Conservation (phyloP, 768 basidiomycete species). For the Holtermannia corniformis region DNA sequence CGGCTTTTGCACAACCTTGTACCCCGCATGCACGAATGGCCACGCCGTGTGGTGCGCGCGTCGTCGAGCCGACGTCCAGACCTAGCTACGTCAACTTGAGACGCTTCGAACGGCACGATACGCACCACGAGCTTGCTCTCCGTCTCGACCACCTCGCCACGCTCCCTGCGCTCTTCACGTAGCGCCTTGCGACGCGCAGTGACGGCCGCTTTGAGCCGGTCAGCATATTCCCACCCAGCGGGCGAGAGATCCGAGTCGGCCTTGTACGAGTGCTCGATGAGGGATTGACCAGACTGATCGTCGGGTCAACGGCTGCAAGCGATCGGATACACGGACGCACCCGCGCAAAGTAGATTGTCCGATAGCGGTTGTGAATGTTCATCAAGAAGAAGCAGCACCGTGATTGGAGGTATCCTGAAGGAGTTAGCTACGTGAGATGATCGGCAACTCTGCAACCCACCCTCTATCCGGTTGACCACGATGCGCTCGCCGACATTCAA, state of each 20-base stretch:
- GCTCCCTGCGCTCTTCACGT: slow-evolving; percentile 52
- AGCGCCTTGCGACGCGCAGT: slow-evolving; percentile 68
- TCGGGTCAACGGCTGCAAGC: not conserved
- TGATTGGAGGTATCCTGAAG: slow-evolving; percentile 51
- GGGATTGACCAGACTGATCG: slow-evolving; percentile 86
- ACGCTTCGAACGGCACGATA: not conserved
- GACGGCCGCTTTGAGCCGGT: slow-evolving; percentile 79
- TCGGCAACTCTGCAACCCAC: slow-evolving; percentile 14
- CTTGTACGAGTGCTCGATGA: slow-evolving; percentile 98
- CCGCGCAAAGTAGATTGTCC: slow-evolving; percentile 92
- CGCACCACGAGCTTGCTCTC: slow-evolving; percentile 41
- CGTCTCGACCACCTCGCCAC: slow-evolving; percentile 48
- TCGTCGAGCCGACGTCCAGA: slow-evolving; percentile 93
- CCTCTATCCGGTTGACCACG: slow-evolving; percentile 59
- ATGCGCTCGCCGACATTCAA: slow-evolving; percentile 96
- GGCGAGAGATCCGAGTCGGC: slow-evolving; percentile 95
- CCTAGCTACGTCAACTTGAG: slow-evolving; percentile 45
- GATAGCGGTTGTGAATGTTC: slow-evolving; percentile 92
- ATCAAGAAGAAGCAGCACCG: slow-evolving; percentile 97
- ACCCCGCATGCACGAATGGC: slow-evolving; percentile 65
- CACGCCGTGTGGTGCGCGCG: slow-evolving; percentile 92
- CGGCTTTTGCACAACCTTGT: slow-evolving; percentile 75
- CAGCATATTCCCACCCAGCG: slow-evolving; percentile 91
- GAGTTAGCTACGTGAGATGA: not conserved
- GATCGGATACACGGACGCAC: slow-evolving; percentile 46